Base-by-base conservation (phyloP, 148 eudicot species). In the Simmondsia chinensis region DNA sequence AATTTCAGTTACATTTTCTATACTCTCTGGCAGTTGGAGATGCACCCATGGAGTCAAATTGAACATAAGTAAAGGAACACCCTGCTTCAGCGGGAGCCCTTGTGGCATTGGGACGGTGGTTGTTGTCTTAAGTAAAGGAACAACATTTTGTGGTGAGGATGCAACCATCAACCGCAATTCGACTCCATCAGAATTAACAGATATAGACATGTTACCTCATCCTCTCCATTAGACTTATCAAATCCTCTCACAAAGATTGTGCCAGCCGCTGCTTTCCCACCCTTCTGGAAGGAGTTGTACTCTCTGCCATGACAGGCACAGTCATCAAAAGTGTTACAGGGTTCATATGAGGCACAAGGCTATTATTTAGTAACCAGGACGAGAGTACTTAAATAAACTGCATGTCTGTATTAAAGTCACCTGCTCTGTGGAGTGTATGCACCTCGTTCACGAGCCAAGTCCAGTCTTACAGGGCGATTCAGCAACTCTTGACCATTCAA, bases 221-320 rank as follows among this genome's bases (percentile, higher is more conserved):
- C 72, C 63, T 67, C 83, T n/a, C 59, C 74, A 23, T 35, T 60
- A 30, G 57, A 40, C 33, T 22, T 64, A 61, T 86, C 79, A 55
- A 91, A 73, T n/a, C 95, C 94, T 35, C 68, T 69, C 6, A 91
- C 60, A 57, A 74, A 91, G 7, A 71, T 25, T 7, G 83, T 66
- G 15, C 37, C 34, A 11, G 59, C 74, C 61, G 72, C 76, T 30
- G 55, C 37, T 15, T 43, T 46, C 11, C 56, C 72, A 6, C 75
- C 66, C 67, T 59, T 77, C 39, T 83, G 97, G 50, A 15, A 70
- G 12, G 89, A 73, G 47, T 42, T 55, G 36, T 46, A 50, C 13
- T 73, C 86, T 9, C 63, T 62, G 17, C 69, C 50, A 57, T 7
- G 33, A 27, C n/a, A 43, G 32, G 10, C 3, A 20, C 2, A 13